phyloP scores from a whole-genome alignment of 2,329 filamentous ascomycete species.

The Amphichorda felina region DNA sequence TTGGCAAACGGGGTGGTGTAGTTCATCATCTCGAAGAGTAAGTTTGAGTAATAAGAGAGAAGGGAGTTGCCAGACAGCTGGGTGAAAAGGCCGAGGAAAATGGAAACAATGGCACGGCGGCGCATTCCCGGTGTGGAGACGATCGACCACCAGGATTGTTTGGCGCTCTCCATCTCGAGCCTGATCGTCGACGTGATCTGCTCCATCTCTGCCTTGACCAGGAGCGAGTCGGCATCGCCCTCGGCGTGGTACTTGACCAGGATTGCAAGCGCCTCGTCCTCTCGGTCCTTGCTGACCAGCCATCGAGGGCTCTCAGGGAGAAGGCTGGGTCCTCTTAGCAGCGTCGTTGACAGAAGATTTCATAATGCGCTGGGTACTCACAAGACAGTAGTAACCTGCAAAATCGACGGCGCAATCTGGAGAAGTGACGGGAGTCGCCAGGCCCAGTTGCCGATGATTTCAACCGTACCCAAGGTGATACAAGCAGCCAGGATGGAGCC shows the following conservation, averaged over 20 bases:
- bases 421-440: slow-evolving; percentile 34
- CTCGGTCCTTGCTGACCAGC: slow-evolving; percentile 25
- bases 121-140: slow-evolving; percentile 12
- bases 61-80: slow-evolving; percentile 19
- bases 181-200: slow-evolving; percentile 22
- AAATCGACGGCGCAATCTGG: slow-evolving; percentile 28
- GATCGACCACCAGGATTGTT: slow-evolving; percentile 3
- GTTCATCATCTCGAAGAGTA: slow-evolving; percentile 28
- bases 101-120: slow-evolving; percentile 26
- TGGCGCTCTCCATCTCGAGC: slow-evolving; percentile 23
- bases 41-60: slow-evolving; percentile 18
- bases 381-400: slow-evolving; percentile 37
- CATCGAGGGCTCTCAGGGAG: slow-evolving; percentile 49
- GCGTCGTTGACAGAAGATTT: slow-evolving; percentile 20
- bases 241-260: slow-evolving; percentile 38
- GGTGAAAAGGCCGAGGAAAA: slow-evolving; percentile 35
- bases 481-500: slow-evolving; percentile 36
- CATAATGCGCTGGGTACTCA: too few species aligned
- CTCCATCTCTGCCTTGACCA: slow-evolving; percentile 38
- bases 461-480: slow-evolving; percentile 35
- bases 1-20: slow-evolving; percentile 24
- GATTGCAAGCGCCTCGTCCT: slow-evolving; percentile 35
- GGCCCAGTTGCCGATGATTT: slow-evolving; percentile 21
- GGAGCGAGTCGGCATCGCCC: slow-evolving; percentile 38
- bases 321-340: slow-evolving; percentile 19